phyloP scores from a whole-genome alignment of 78 protist genomes.

The Dictyostelium brefeldianum region DNA sequence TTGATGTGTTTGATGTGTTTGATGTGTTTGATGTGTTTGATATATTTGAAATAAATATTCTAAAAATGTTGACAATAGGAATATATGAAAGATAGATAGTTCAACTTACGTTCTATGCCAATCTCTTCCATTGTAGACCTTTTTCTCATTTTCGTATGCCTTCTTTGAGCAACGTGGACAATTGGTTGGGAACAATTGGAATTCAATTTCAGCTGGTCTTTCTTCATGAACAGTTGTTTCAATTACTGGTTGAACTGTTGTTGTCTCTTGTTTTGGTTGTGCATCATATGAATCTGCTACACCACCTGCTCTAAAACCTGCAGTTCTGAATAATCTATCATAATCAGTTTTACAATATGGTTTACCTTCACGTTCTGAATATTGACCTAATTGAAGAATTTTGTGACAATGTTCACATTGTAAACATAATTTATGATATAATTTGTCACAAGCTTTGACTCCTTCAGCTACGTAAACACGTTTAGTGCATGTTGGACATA shows the following conservation, averaged over 20 bases:
- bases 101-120: conserved; percentile 54
- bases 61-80: no score
- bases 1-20: no score
- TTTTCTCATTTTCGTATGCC: conserved; percentile 6
- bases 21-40: no score
- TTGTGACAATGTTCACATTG: conserved; percentile 46
- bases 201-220: conserved; percentile 1
- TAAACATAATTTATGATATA: conserved; percentile 6
- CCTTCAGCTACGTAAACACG: conserved; percentile 27
- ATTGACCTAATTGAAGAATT: conserved; percentile 16
- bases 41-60: no score
- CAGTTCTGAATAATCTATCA: conserved; percentile 49
- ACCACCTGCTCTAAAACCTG: conserved; percentile 61
- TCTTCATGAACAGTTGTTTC: background rate
- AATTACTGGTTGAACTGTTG: background rate
- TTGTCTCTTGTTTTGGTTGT: conserved; percentile 5
- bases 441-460: background rate
- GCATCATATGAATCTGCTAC: conserved; percentile 19
- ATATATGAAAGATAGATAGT: no score
- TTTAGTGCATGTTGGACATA: conserved; percentile 14
- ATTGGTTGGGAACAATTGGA: conserved; percentile 1
- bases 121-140: conserved; percentile 38
- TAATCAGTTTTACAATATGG: conserved; percentile 72
- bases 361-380: conserved; percentile 36
- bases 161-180: conserved; percentile 63